These are phyloP conservation scores for Pichia manshurica DNA, from an alignment of 805 yeast genomes.

Conservation along the genomic window DNA sequence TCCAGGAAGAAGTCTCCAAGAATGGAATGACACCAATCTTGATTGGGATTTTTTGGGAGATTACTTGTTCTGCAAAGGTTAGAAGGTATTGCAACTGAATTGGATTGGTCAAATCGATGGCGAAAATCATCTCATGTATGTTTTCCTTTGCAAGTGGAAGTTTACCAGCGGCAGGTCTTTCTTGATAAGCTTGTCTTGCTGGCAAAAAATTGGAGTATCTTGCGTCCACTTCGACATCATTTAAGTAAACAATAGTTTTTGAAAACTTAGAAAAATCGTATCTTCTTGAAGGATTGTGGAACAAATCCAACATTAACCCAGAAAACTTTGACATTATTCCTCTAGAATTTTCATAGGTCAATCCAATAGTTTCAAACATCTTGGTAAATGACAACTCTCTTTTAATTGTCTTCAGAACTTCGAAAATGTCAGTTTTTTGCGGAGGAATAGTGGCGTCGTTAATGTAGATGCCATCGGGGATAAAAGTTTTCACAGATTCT, in stretches of 20 bases:
- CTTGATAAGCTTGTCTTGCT: constrained; percentile 43
- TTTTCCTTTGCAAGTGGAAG: constrained; percentile 70
- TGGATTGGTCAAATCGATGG: constrained; percentile 50
- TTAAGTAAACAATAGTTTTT: constrained; percentile 57
- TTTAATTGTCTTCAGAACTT: constrained; percentile 35
- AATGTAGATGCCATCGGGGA: constrained; percentile 48
- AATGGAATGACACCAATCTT: constrained; percentile 82
- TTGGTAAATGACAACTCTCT: constrained; percentile 28
- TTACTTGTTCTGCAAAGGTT: constrained; percentile 42
- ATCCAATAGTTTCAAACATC: constrained; percentile 28
- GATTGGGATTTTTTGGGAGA: constrained; percentile 62
- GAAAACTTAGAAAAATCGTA: constrained; percentile 19
- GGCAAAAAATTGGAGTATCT: constrained; percentile 43
- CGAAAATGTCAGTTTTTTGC: constrained; percentile 38
- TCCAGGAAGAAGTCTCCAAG: constrained; percentile 23
- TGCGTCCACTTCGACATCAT: constrained; percentile 64
- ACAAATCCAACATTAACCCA: constrained; percentile 8
- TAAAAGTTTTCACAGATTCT: constrained; percentile 8
- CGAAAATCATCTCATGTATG: constrained; percentile 68
- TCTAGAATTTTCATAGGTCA: constrained; percentile 31
- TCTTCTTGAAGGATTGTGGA: constrained; percentile 17
- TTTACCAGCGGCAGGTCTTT: constrained; percentile 45
- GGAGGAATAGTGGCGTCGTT: constrained; percentile 63
- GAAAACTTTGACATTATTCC: constrained; percentile 39
- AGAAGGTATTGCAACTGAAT: constrained; percentile 46